Percentiles rank a stretch among this genome's conserved stretches.
Evolutionary conservation across 176 grass and related monocot species (phyloP).

Genomic region (Olyra latifolia): DNA sequence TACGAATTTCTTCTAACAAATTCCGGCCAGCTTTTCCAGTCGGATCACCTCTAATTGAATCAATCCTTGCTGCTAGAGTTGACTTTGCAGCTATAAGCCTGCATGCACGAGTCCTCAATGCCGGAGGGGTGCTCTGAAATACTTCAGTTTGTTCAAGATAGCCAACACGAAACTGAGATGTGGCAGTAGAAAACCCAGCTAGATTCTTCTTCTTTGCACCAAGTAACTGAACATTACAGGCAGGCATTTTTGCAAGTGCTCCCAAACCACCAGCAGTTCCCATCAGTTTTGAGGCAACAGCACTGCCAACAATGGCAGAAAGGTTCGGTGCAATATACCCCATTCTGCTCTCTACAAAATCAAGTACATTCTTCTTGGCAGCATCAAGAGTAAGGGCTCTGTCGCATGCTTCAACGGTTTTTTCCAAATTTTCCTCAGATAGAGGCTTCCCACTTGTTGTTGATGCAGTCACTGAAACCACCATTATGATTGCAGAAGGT

Average conservation of each 20-base stretch:
- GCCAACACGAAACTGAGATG: conserved; percentile 69
- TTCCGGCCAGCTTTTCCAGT: conserved; percentile 74
- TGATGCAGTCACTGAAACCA: conserved; percentile 79
- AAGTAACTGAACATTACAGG: conserved; percentile 83
- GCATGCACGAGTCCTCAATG: conserved; percentile 63
- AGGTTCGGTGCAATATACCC: conserved; percentile 83
- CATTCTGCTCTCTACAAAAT: conserved; percentile 92
- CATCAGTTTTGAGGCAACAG: conserved; percentile 85
- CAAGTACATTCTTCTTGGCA: conserved; percentile 84
- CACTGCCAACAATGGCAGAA: conserved; percentile 74
- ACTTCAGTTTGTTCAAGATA: conserved; percentile 89
- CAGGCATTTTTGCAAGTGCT: conserved; percentile 84
- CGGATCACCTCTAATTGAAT: conserved; percentile 81
- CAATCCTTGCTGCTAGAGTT: conserved; percentile 75
- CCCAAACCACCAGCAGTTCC: conserved; percentile 76
- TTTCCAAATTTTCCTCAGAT: conserved; percentile 66
- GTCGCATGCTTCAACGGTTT: conserved; percentile 77
- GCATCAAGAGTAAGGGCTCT: conserved; percentile 68
- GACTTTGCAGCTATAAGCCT: conserved; percentile 73
- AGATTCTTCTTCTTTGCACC: conserved; percentile 82
- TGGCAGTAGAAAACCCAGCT: conserved; percentile 78
- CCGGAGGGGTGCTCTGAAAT: conserved; percentile 77
- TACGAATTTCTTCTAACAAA: conserved; percentile 67
- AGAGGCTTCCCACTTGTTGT: conserved; percentile 82
- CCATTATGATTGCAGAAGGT: conserved; percentile 86